Evolutionary conservation across 257 asterid species (phyloP), one percentile per base, ranked within the genome.

Genomic region (Nicotiana undulata): DNA sequence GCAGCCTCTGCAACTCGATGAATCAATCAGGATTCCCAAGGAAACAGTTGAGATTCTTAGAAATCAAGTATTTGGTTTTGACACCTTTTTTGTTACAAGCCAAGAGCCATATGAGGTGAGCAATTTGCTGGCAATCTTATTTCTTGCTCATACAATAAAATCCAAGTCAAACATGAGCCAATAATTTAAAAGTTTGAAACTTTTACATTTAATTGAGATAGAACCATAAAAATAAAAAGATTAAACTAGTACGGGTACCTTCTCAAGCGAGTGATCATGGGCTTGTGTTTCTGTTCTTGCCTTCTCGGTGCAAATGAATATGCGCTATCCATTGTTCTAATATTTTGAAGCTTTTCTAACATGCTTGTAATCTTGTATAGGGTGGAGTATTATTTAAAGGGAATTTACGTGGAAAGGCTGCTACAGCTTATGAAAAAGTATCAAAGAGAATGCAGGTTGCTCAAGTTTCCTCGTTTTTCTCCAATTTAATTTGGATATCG

Each of bases 81-180:
- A 95, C 85, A 92, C 98, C 10, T 95, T 93, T 90, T 95, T 95
- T 55, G 93, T 95, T 80, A 95, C 97, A 82, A 91, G 93, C 91
- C 97, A 95, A 85, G 98, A 95, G 91, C 98, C 99, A 67, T 95
- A 95, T 85, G 99, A 95, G 89, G 99, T 93, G 85, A 88, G 96
- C 85, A 81, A 79, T 64, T 80, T 81, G 40, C 61, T 49, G 78
- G 31, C 3, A 49, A 15, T 46, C 15, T 49, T 72, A 6, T 46
- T 72, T 72, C 22, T 46, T 46, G 13, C 37, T 78, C 46, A 75
- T 53, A n/a, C 63, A 44, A 8, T 13, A 32, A 32, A 32, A 22
- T 81, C 74, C 28, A 1, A 72, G 81, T 80, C 81, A 67, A 34
- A 83, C 51, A 70, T 37, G 31, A 22, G 53, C 56, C 67, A 29